Percentiles rank a stretch among this genome's conserved stretches.
phyloP scores from a whole-genome alignment of 768 basidiomycete genomes.

The Calocera viscosa region DNA sequence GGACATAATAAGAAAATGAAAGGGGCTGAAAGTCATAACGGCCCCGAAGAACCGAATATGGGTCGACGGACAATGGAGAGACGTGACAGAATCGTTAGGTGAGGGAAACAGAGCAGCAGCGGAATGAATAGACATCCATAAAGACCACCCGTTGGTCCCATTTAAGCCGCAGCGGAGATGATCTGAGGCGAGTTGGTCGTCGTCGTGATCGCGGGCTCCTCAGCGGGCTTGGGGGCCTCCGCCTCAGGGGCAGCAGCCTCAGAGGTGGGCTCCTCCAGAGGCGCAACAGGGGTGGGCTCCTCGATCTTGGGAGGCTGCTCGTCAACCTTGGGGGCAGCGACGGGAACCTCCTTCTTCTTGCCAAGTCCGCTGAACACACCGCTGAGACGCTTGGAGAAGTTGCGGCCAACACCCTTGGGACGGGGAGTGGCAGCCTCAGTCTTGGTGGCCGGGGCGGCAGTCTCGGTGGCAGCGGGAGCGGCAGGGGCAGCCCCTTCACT shows the following conservation, averaged over 20 bases:
- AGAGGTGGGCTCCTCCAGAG: conserved; percentile 49
- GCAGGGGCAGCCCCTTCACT: conserved; percentile 16
- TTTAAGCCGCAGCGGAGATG: conserved; percentile 71
- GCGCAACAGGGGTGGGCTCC: conserved; percentile 66
- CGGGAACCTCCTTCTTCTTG: conserved; percentile 25
- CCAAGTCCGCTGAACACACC: background rate
- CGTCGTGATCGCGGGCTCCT: conserved; percentile 27
- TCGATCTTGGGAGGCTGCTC: conserved; percentile 84
- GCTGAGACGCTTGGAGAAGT: conserved; percentile 9
- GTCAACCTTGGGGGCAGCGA: conserved; percentile 67
- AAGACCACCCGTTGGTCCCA: background rate
- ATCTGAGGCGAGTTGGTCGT: conserved; percentile 49
- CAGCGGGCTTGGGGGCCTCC: conserved; percentile 27
- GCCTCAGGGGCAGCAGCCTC: conserved; percentile 29
- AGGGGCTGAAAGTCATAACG: conserved; percentile 29
- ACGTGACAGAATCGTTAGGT: conserved; percentile 10
- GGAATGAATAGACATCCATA: background rate
- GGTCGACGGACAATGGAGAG: conserved; percentile 5
- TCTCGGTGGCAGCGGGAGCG: conserved; percentile 31
- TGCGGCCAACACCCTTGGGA: conserved; percentile 12
- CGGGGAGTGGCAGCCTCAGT: conserved; percentile 28
- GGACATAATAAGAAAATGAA: conserved; percentile 43
- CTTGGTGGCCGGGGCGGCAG: conserved; percentile 29
- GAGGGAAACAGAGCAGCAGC: conserved; percentile 11
- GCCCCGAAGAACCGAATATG: conserved; percentile 20